phyloP scores from a whole-genome alignment of 73 alveolate species.

The Paramecium bursaria region DNA sequence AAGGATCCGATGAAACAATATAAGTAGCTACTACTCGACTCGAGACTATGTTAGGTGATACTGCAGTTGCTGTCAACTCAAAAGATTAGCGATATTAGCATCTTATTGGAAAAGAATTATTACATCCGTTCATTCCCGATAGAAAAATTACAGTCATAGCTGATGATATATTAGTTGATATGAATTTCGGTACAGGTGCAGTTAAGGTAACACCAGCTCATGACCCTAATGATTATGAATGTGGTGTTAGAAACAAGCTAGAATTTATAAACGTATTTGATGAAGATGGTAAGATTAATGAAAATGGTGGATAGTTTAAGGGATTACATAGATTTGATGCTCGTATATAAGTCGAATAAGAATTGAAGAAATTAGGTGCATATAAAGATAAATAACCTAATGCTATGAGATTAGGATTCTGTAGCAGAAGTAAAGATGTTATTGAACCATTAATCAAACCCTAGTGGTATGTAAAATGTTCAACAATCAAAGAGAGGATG shows the following conservation, averaged over 20 bases:
- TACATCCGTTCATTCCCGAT: slow-evolving; percentile 97
- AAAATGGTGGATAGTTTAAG: slow-evolving; percentile 95
- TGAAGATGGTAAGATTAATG: slow-evolving; percentile 97
- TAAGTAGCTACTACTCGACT: slow-evolving; percentile 97
- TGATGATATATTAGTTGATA: slow-evolving; percentile 93
- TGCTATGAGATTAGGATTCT: slow-evolving; percentile 96
- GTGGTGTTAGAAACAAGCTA: slow-evolving; percentile 95
- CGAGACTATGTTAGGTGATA: slow-evolving; percentile 99
- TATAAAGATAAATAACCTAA: slow-evolving; percentile 92
- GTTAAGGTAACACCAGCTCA: slow-evolving; percentile 99
- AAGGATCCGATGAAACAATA: slow-evolving; percentile 87
- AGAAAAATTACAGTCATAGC: slow-evolving; percentile 93
- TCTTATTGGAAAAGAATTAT: slow-evolving; percentile 95
- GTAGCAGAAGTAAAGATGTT: slow-evolving; percentile 96
- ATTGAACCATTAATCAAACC: slow-evolving; percentile 99
- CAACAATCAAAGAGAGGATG: slow-evolving; percentile 85
- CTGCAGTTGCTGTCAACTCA: slow-evolving; percentile 99
- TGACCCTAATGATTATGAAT: slow-evolving; percentile 98
- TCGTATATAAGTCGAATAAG: slow-evolving; percentile 88
- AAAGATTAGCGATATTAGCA: slow-evolving; percentile 95
- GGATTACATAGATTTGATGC: slow-evolving; percentile 97
- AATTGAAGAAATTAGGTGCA: slow-evolving; percentile 84
- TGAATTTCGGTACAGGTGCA: slow-evolving; percentile 99
- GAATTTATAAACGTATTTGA: slow-evolving; percentile 91
- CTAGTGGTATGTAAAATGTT: slow-evolving; percentile 93